phyloP scores from a whole-genome alignment of 805 yeast species.

The Kazachstania africana region DNA sequence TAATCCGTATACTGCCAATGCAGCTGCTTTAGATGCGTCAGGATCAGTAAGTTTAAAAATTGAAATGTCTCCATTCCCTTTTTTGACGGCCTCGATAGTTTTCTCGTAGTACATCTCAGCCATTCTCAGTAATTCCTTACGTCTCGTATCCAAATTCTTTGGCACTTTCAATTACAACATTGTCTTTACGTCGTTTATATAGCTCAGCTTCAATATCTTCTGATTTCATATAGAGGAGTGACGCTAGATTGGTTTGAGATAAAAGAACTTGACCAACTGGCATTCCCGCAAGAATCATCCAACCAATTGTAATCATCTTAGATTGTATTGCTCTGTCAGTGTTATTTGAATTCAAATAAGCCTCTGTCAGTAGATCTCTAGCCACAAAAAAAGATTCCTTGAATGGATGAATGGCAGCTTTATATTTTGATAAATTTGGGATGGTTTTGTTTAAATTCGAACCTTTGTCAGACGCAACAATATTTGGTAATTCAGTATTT shows the following conservation, averaged over 20 bases:
- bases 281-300: constrained; percentile 55
- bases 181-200: background rate
- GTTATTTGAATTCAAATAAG: constrained; percentile 51
- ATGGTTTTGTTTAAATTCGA: constrained; percentile 4
- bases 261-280: constrained; percentile 46
- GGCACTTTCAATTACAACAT: constrained; percentile 1
- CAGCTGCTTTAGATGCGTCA: constrained; percentile 47
- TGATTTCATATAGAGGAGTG: constrained; percentile 50
- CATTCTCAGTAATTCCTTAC: constrained; percentile 19
- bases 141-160: constrained; percentile 11
- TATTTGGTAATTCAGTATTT: constrained; percentile 1
- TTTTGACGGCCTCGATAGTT: constrained; percentile 18
- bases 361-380: constrained; percentile 58
- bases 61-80: constrained; percentile 1
- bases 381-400: constrained; percentile 61
- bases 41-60: constrained; percentile 21
- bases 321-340: constrained; percentile 42
- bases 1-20: constrained; percentile 67
- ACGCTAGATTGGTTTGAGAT: constrained; percentile 55
- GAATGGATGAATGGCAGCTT: constrained; percentile 51
- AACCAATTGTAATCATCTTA: constrained; percentile 45
- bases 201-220: constrained; percentile 41
- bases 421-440: constrained; percentile 16
- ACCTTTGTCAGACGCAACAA: constrained; percentile 1
- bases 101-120: constrained; percentile 32